Evolutionary conservation across 1,284 basidiomycete species (phyloP).

Genomic region (Kalmanozyma brasiliensis): DNA sequence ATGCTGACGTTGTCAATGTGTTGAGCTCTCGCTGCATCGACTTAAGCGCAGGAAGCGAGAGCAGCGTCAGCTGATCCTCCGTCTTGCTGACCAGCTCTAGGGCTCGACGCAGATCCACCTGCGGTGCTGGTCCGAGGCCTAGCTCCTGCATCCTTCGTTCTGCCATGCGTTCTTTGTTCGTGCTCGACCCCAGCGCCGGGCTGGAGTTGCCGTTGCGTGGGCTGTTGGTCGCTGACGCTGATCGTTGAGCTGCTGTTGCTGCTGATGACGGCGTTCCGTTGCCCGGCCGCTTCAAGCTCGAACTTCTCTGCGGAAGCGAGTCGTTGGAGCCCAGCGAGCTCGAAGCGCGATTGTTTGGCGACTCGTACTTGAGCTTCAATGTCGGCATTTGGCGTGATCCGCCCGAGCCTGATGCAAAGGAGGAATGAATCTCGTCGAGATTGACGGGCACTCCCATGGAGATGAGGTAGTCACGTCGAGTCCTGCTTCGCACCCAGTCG

Average conservation of each 20-base stretch:
- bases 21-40: conserved; percentile 55
- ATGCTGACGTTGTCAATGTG: conserved; percentile 51
- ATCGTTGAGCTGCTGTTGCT: conserved; percentile 20
- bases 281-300: conserved; percentile 20
- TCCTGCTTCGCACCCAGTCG: conserved; percentile 61
- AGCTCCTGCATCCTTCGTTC: conserved; percentile 56
- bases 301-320: conserved; percentile 20
- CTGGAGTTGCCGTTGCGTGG: conserved; percentile 40
- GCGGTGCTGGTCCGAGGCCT: conserved; percentile 41
- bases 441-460: conserved; percentile 65
- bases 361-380: conserved; percentile 54
- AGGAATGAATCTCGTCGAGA: conserved; percentile 60
- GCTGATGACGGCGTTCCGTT: conserved; percentile 1
- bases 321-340: conserved; percentile 6
- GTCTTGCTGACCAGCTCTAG: conserved; percentile 49
- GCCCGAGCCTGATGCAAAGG: conserved; percentile 23
- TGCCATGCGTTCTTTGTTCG: conserved; percentile 44
- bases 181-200: conserved; percentile 38
- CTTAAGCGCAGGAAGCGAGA: conserved; percentile 58
- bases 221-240: conserved; percentile 37
- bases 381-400: conserved; percentile 47
- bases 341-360: conserved; percentile 8
- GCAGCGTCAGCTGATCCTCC: conserved; percentile 60
- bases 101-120: conserved; percentile 52
- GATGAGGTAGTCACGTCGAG: conserved; percentile 61